phyloP scores from a whole-genome alignment of 2,329 filamentous ascomycete genomes.

The Cryphonectria radicalis region DNA sequence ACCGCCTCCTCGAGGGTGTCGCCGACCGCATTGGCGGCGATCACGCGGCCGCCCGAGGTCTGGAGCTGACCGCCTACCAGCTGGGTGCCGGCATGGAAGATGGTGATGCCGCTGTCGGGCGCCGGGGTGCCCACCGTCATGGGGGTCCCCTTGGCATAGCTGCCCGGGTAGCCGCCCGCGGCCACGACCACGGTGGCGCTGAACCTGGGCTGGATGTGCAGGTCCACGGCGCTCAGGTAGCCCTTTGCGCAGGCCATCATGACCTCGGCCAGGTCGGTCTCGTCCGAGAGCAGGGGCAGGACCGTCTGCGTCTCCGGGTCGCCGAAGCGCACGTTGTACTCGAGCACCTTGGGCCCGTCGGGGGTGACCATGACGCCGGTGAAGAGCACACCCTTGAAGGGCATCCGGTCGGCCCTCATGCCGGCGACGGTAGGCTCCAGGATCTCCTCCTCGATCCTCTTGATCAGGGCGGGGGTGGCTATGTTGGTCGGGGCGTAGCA shows the following conservation, averaged over 20 bases:
- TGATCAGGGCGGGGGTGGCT: constrained; percentile 74
- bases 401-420: constrained; percentile 79
- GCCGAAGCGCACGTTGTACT: constrained; percentile 93
- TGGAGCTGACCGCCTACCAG: constrained; percentile 66
- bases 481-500: constrained; percentile 92
- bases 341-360: constrained; percentile 78
- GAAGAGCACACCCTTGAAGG: constrained; percentile 77
- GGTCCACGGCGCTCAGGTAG: constrained; percentile 69
- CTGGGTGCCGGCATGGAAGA: constrained; percentile 93
- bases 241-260: constrained; percentile 84
- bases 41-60: constrained; percentile 87
- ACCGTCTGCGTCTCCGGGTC: constrained; percentile 92
- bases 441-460: constrained; percentile 77
- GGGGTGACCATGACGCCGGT: constrained; percentile 94
- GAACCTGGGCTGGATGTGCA: constrained; percentile 71
- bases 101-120: constrained; percentile 60
- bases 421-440: constrained; percentile 89
- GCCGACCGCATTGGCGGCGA: constrained; percentile 82
- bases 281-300: constrained; percentile 73
- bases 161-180: constrained; percentile 86
- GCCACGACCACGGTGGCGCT: constrained; percentile 94
- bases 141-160: constrained; percentile 77
- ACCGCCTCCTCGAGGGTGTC: constrained; percentile 80
- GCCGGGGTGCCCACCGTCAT: constrained; percentile 55
- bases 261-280: constrained; percentile 84